These are phyloP conservation scores for Coniochaeta pulveracea DNA, from an alignment of 2,329 filamentous ascomycete species.

Conservation along the genomic window DNA sequence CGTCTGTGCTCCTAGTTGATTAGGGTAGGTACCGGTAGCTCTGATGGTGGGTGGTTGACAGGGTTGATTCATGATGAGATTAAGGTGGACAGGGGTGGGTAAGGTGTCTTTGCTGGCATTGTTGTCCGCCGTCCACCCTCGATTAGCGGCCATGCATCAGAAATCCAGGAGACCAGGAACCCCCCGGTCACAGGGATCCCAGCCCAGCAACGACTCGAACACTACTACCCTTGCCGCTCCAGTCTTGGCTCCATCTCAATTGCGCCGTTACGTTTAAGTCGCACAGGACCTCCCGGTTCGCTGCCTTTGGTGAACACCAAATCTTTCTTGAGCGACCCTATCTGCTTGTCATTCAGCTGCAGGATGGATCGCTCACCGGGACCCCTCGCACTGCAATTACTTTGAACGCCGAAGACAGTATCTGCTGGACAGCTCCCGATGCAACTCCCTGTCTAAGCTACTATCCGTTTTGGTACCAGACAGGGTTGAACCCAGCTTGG, in stretches of 20 bases:
- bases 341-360: too few relatives aligned
- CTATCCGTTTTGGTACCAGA: too few relatives aligned
- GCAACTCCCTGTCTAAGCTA: too few relatives aligned
- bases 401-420: too few relatives aligned
- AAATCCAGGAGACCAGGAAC: slow-evolving; percentile 15
- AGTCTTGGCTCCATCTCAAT: slow-evolving; percentile 29
- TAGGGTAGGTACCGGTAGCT: too few relatives aligned
- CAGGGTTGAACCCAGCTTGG: too few relatives aligned
- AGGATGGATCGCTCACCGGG: too few relatives aligned
- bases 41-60: too few relatives aligned
- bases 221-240: slow-evolving; percentile 22
- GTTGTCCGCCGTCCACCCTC: slow-evolving; percentile 14
- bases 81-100: slow-evolving; percentile 11
- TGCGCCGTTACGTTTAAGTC: slow-evolving; percentile 31
- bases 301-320: slow-evolving; percentile 24
- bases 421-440: too few relatives aligned
- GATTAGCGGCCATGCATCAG: slow-evolving; percentile 15
- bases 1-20: slow-evolving; percentile 16
- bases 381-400: too few relatives aligned
- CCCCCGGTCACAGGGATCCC: slow-evolving; percentile 11
- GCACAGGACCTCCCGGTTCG: slow-evolving; percentile 32
- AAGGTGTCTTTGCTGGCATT: slow-evolving; percentile 15
- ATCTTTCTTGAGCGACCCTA: slow-evolving; percentile 19
- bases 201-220: too few relatives aligned
- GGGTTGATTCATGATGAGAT: slow-evolving; percentile 8